phyloP scores from a whole-genome alignment of 1,284 basidiomycete species.

The Ganoderma meredithae region DNA sequence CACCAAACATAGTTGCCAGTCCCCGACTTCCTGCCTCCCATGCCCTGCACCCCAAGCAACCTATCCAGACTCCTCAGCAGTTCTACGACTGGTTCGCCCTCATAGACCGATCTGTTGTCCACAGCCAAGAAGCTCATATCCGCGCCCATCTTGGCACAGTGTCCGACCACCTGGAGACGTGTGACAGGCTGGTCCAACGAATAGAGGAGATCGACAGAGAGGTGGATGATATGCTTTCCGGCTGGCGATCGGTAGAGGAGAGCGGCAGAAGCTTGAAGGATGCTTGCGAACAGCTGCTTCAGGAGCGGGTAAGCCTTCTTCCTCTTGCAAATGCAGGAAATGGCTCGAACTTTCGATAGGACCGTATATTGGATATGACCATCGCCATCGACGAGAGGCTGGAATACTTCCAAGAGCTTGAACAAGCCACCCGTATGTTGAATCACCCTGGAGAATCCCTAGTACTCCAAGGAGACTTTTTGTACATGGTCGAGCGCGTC shows the following conservation, averaged over 20 bases:
- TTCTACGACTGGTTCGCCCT: conserved; percentile 95
- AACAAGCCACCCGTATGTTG: conserved; percentile 88
- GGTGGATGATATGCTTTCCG: conserved; percentile 83
- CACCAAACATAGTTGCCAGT: conserved; percentile 39
- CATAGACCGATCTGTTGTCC: conserved; percentile 87
- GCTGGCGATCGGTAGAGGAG: conserved; percentile 87
- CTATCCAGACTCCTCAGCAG: conserved; percentile 88
- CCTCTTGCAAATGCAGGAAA: not conserved
- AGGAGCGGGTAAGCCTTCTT: conserved; percentile 74
- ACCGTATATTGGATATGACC: conserved; percentile 78
- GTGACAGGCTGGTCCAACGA: conserved; percentile 72
- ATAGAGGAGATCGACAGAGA: conserved; percentile 78
- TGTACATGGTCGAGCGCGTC: conserved; percentile 93
- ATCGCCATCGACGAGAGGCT: conserved; percentile 80
- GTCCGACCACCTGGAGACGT: conserved; percentile 75
- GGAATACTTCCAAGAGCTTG: conserved; percentile 92
- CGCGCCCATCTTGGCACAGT: conserved; percentile 82
- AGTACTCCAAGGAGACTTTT: conserved; percentile 87
- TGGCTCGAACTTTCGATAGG: conserved; percentile 48
- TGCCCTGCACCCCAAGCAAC: conserved; percentile 70
- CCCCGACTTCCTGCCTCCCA: conserved; percentile 46
- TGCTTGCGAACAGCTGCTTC: conserved; percentile 87
- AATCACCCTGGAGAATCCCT: conserved; percentile 92
- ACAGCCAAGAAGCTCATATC: conserved; percentile 91
- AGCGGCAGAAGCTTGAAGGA: conserved; percentile 86